These are phyloP conservation scores for Parasarocladium wereldwijsianum DNA, from an alignment of 2,329 filamentous ascomycete genomes.

Conservation along the genomic window DNA sequence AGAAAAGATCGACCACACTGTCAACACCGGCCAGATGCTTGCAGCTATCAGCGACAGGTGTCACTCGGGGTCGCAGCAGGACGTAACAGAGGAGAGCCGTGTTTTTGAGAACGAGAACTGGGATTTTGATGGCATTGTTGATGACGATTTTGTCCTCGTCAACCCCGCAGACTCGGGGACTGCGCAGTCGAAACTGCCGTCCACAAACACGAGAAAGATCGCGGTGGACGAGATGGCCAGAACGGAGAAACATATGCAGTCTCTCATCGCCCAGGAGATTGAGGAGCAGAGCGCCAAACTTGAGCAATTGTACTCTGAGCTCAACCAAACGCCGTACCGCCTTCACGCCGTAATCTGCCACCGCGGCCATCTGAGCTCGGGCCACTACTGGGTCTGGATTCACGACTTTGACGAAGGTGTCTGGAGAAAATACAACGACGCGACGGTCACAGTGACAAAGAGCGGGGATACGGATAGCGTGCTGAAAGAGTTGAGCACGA, in stretches of 20 bases:
- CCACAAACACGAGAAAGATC: conserved; percentile 4
- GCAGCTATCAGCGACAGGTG: conserved; percentile 1
- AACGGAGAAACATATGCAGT: conserved; percentile 17
- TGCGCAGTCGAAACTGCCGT: neutral
- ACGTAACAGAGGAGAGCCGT: neutral
- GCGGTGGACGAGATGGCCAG: conserved; percentile 5
- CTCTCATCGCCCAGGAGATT: conserved; percentile 30
- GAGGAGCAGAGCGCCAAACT: conserved; percentile 13
- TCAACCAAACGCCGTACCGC: conserved; percentile 56
- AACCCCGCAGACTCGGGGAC: conserved; percentile 3
- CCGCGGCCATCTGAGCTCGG: conserved; percentile 54
- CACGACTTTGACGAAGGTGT: conserved; percentile 68
- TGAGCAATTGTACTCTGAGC: conserved; percentile 25
- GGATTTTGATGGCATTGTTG: conserved; percentile 23
- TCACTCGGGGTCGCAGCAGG: neutral
- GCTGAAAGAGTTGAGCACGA: conserved; percentile 49
- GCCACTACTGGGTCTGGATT: conserved; percentile 97
- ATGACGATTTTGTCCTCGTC: conserved; percentile 20
- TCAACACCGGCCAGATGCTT: neutral
- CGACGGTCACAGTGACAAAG: conserved; percentile 54
- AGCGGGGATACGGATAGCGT: conserved; percentile 49
- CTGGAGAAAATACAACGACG: conserved; percentile 94
- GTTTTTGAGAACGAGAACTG: conserved; percentile 14
- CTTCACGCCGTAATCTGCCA: conserved; percentile 92
- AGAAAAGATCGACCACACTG: conserved; percentile 11